Conservation (phyloP, 2,329 filamentous ascomycete genomes). For the Calonectria ilicicola region DNA sequence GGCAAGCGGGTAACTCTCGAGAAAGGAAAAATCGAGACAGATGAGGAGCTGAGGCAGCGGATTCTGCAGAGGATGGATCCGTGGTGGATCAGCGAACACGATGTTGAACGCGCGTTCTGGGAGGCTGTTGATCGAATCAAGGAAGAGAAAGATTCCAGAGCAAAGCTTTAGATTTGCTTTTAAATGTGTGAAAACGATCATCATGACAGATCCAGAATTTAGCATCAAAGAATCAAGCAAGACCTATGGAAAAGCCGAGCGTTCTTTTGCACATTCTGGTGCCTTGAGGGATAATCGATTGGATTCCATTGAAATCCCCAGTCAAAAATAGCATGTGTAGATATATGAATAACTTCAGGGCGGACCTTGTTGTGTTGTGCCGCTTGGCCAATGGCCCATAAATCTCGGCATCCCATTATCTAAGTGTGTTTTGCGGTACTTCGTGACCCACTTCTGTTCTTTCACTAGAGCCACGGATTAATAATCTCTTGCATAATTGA, state of each 20-base stretch:
- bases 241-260: too few species aligned
- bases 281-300: neutral
- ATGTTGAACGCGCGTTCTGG: slow-evolving; percentile 54
- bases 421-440: neutral
- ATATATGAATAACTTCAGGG: neutral
- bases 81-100: slow-evolving; percentile 60
- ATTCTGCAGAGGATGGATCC: slow-evolving; percentile 52
- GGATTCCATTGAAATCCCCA: too few species aligned
- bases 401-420: neutral
- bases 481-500: slow-evolving; percentile 6
- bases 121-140: neutral
- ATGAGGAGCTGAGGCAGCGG: slow-evolving; percentile 50
- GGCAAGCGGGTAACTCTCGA: slow-evolving; percentile 30
- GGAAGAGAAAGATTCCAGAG: neutral
- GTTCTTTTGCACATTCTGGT: too few species aligned
- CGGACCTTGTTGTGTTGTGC: neutral
- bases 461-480: neutral
- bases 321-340: too few species aligned
- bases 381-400: neutral
- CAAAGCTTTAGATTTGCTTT: neutral
- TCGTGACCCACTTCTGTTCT: neutral
- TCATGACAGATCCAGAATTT: too few species aligned
- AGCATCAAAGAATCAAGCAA: neutral
- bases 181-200: neutral
- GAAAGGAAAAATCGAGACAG: slow-evolving; percentile 45